Base-by-base conservation (phyloP, 352 stramenopile genomes). In the Phytopythium kandeliae region DNA sequence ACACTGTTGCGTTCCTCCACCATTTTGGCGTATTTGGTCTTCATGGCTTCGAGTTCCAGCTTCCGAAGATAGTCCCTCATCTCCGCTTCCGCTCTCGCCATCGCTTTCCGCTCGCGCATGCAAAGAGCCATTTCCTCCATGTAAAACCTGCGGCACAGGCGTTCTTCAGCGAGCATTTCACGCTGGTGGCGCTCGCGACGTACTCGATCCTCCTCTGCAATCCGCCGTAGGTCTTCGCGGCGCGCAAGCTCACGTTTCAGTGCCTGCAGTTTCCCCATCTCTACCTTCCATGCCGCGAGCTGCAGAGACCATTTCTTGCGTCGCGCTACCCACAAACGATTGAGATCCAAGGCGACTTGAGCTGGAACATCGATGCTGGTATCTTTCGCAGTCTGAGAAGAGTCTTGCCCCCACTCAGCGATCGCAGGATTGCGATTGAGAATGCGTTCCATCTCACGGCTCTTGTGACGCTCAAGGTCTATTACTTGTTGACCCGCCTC, bases 1-100 rank as follows among this genome's bases (percentile, higher is more conserved):
- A 71, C 42, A n/a, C 67, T 63, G 34, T 74, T 80, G 1, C 71
- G 60, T 25, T 90, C 78, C 10, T 84, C 74, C 3, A 84, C 42
- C 65, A 88, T 78, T 38, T 81, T 71, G 3, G 80, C 65, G 43
- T 89, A 92, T 41, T 89, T 89, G 0, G 74, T 71, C 38, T 90
- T 85, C 74, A 88, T 86, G 0, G 65, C 64, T 46, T 92, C 76
- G 0, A 88, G 28, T 47, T 87, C 74, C 6, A 89, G 49, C 53
- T 77, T 71, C 0, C 81, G 70, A 17, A 86, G 28, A 44, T 88
- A 85, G 19, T 90, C 78, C 11, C 62, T 64, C 78, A 86, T 89
- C 40, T 90, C 81, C 11, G 77, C 56, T 43, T 92, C 80, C 0
- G 72, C 66, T 10, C 41, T 74, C 0, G 77, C 70, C 76, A 92